Conservation (phyloP, 345 rosid genomes). For the Salix caprea region DNA sequence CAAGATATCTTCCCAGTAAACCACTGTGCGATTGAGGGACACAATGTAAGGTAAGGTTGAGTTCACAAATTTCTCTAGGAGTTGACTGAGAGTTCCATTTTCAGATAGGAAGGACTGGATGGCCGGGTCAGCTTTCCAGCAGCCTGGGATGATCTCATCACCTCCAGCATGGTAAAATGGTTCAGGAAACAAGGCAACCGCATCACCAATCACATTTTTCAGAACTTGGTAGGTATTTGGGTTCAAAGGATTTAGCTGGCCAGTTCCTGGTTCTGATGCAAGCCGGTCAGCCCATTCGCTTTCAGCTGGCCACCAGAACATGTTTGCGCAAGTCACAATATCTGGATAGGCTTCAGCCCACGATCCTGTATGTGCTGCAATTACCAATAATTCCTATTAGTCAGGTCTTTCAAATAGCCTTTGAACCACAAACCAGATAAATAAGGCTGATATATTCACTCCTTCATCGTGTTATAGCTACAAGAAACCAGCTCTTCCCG, state of each 20-base stretch:
- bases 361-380: conserved; percentile 69
- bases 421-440: neutral
- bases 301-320: conserved; percentile 81
- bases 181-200: conserved; percentile 54
- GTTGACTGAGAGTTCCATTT: conserved; percentile 62
- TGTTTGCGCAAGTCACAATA: conserved; percentile 71
- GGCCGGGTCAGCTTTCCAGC: conserved; percentile 68
- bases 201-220: conserved; percentile 52
- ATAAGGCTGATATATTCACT: neutral
- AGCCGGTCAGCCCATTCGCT: conserved; percentile 50
- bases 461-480: too few relatives aligned
- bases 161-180: conserved; percentile 69
- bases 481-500: neutral
- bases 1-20: conserved; percentile 84
- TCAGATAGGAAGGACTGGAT: conserved; percentile 53
- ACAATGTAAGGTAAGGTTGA: conserved; percentile 55
- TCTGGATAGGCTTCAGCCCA: conserved; percentile 88
- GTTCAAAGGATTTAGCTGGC: conserved; percentile 76
- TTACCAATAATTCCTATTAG: neutral
- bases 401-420: neutral
- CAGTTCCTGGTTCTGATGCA: conserved; percentile 82
- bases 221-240: conserved; percentile 70
- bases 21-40: conserved; percentile 66
- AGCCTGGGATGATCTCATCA: conserved; percentile 73
- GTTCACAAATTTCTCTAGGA: conserved; percentile 58